These are phyloP conservation scores for Themeda triandra DNA, from an alignment of 176 grass and related monocot species.

Conservation along the genomic window DNA sequence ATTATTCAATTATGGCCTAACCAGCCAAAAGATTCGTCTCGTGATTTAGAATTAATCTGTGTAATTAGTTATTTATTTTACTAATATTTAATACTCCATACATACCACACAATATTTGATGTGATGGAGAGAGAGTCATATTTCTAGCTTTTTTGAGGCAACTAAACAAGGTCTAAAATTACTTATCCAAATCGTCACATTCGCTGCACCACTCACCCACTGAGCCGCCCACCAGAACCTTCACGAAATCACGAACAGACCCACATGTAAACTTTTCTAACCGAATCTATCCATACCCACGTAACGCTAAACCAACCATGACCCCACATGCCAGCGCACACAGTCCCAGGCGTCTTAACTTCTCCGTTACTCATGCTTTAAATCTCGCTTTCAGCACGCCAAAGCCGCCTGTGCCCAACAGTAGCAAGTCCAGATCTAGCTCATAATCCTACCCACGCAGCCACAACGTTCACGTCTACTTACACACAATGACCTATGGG, in stretches of 20 bases:
- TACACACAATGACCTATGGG: neutral
- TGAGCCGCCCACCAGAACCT: constrained; percentile 5
- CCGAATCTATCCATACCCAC: neutral
- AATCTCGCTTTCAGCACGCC: constrained; percentile 11
- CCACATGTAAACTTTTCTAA: neutral
- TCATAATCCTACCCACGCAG: neutral
- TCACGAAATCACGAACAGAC: constrained; percentile 38
- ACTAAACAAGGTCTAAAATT: no score
- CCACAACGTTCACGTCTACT: neutral
- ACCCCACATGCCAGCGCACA: constrained; percentile 19
- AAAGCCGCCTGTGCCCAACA: neutral
- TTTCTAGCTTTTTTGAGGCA: no score
- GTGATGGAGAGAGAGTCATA: no score
- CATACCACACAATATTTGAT: no score
- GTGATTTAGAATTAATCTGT: no score
- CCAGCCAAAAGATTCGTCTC: no score
- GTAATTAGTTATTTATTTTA: no score
- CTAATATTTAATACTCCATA: no score
- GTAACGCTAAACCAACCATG: neutral
- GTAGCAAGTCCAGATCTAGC: constrained; percentile 25
- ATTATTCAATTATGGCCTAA: no score
- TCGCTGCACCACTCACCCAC: constrained; percentile 27
- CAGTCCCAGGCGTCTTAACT: neutral
- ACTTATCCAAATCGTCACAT: constrained; percentile 31
- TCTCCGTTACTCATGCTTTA: neutral